Base-by-base conservation (phyloP, 1,284 basidiomycete species). In the Fistulina hepatica region DNA sequence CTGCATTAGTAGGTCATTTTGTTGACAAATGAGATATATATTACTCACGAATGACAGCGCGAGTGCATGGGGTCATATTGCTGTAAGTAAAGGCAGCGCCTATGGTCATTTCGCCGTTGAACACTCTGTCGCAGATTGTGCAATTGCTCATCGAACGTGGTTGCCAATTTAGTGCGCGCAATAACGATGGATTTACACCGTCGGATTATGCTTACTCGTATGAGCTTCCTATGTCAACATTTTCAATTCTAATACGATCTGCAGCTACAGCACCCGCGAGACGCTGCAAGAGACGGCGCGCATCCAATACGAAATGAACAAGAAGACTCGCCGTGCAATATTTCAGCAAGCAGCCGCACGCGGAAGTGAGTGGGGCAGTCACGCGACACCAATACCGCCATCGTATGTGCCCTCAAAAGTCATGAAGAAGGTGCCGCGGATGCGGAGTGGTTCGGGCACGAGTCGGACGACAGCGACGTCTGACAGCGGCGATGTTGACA, bases 191-290 rank as follows among this genome's bases (percentile, higher is more conserved):
- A 0, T 97, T 91, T 52, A 89, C 84, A 1, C 79, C 93, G 2
- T 80, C 79, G 1, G 92, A 97, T 58, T 94, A 91, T 56, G 86
- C 91, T 9, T 97, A 89, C 57, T 88, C 85, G 74, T 89, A 54
- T 51, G 82, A 69, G 27, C 40, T 26, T 43, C 24, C 28, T 32
- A n/a, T 4, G 32, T 40, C 31, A 25, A 33, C 33, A 23, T 23
- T 15, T 40, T 16, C 37, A 28, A 44, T 33, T 40, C 45, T 25
- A 44, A 43, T 15, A 47, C 13, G 9, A 31, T 31, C 28, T 6
- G 15, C 28, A 80, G 76, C 30, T 73, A 68, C 50, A 82, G 67
- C 46, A 86, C 74, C 5, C 67, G 70, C 48, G 81, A 85, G 37
- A 81, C 79, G 0, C 57, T 88, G 17, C 77, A 86, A 55, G 81